Evolutionary conservation across 169 alveolate species (phyloP), one percentile per base, ranked within the genome.

Genomic region (Cryptosporidium baileyi): DNA sequence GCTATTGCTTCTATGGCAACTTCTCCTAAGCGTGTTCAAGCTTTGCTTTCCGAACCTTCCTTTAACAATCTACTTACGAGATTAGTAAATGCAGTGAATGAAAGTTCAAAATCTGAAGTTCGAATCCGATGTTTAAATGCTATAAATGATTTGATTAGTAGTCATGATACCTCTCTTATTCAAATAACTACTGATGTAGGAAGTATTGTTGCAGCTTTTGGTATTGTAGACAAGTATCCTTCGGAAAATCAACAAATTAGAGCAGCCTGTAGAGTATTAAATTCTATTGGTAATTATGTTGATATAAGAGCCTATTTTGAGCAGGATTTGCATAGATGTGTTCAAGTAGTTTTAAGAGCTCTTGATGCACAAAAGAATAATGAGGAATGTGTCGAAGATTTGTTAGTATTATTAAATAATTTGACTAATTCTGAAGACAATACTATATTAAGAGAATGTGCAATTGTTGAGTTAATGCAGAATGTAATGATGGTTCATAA

Each of bases 1-100:
- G 94, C 97, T 61, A 91, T 95, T 43, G 97, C 96, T 5, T 80
- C 95, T 19, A 82, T 95, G 95, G 93, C 96, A 57, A 90, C 94
- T 19, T 91, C 95, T 15, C 95, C 94, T 1, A 93, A 92, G 36
- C 90, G 96, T n/a, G 94, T 94, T 22, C 89, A 91, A 59, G 91
- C 89, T 34, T 81, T 95, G 43, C 89, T 94, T 30, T 90, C 88
- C 30, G 92, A 92, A 60, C 93, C 95, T 15, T 95, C 92, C 59
- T 95, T 94, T 63, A 91, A 88, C 60, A 80, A 89, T 6, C 88
- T 91, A 2, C 81, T 93, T 80, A 63, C 91, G n/a, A 80, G 80
- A 61, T 51, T 93, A 40, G 60, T 90, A 45, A 90, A 91, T 65
- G 67, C 93, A 40, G 88, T 93, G 22, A 89, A 67, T 41, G 88